Base-by-base conservation (phyloP, 495 filamentous ascomycete species). In the Daldinia decipiens region DNA sequence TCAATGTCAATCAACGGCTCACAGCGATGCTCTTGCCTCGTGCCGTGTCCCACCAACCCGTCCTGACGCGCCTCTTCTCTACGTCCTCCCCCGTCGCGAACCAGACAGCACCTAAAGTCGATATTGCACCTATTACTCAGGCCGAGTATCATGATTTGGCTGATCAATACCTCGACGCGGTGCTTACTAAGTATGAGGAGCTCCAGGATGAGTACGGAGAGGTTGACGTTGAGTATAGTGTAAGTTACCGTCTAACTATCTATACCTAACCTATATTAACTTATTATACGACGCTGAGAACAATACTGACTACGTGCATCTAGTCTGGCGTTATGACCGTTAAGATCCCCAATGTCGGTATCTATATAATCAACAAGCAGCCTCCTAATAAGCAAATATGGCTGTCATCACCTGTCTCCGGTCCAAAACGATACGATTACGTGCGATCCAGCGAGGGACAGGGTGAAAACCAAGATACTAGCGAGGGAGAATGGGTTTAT, bases 381-480 rank as follows among this genome's bases (percentile, higher is more conserved):
- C 95, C 95, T 0, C 93, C 94, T 19, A 98, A 97, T 84, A 93
- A 91, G 82, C 95, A 99, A 79, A 95, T 99, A 74, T 99, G 96
- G 95, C 88, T 99, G 27, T 93, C 92, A 36, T 97, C 93, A 19
- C 95, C 95, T 5, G 84, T 91, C 51, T 91, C 91, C n/a, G 95
- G 95, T 0, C 96, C 96, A 1, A 97, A 97, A 79, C 87, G 93
- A 54, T 98, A 89, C 80, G 93, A 98, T 74, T 98, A 91, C 85
- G 90, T 96, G 26, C 73, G 92, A 26, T 67, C 83, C 38, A 87
- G 87, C 34, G 92, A 94, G 65, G 83, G 85, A 51, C 89, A 91
- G 81, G 83, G 90, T 55, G 84, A 92, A 70, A 94, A 94, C 81
- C 88, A 93, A 76, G 91, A 89, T 31, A 89, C 85, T 0, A 88